A percentile compares a stretch with the other conserved stretches of the same genome.
Evolutionary conservation across 352 stramenopile genomes (phyloP).

Genomic region (Pythium grandisporangium): DNA sequence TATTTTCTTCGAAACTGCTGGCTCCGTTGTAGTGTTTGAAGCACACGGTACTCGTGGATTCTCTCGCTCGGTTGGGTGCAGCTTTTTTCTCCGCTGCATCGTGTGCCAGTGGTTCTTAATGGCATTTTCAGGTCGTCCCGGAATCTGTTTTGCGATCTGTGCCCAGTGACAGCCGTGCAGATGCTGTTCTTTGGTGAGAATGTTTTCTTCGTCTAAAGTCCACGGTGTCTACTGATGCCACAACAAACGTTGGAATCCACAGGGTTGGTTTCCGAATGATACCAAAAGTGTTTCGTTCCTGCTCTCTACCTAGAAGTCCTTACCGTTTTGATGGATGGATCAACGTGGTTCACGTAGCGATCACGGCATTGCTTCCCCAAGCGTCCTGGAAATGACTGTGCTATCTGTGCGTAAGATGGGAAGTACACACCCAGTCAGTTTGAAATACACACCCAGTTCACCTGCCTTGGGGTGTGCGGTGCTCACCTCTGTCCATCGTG

Average conservation of each 20-base stretch:
- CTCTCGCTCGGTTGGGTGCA: too few species aligned
- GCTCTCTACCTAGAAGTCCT: too few species aligned
- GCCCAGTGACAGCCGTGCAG: conserved; percentile 31
- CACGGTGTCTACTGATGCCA: conserved; percentile 44
- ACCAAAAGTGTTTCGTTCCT: too few species aligned
- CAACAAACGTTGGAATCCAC: too few species aligned
- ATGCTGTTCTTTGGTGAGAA: conserved; percentile 14
- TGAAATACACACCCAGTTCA: neutral
- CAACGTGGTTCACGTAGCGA: conserved; percentile 53
- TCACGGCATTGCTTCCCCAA: conserved; percentile 69
- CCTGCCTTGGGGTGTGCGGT: neutral
- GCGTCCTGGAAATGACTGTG: conserved; percentile 34
- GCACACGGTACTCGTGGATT: too few species aligned
- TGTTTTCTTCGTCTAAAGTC: conserved; percentile 33
- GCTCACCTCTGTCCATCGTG: conserved; percentile 49
- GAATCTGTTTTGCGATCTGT: conserved; percentile 29
- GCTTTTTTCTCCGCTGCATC: neutral
- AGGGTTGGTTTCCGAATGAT: too few species aligned
- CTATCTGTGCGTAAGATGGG: conserved; percentile 26
- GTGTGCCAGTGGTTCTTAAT: conserved; percentile 68
- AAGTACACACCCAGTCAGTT: neutral
- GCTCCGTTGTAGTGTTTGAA: conserved; percentile 21
- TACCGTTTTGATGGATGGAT: conserved; percentile 37
- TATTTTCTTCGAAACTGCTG: conserved; percentile 25
- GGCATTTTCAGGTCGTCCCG: conserved; percentile 40